Percentiles rank a stretch among this genome's conserved stretches.
phyloP scores from a whole-genome alignment of 2,329 filamentous ascomycete genomes.

The Xylaria sp. region DNA sequence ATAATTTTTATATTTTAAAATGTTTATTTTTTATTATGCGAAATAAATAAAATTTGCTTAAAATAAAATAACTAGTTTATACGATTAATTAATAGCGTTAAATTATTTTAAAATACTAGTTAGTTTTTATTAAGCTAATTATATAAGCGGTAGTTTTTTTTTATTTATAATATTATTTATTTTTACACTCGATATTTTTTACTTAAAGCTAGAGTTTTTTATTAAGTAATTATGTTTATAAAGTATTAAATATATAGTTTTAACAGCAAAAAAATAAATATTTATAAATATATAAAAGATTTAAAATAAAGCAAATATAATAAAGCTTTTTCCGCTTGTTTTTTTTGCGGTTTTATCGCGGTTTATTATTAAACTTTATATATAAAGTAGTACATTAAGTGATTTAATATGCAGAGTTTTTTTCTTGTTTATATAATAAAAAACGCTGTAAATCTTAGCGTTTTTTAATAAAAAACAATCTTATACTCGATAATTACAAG shows the following conservation, averaged over 20 bases:
- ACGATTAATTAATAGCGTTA: too few species aligned
- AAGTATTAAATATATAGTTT: background rate
- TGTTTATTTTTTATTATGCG: too few species aligned
- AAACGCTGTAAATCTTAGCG: background rate
- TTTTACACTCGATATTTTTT: background rate
- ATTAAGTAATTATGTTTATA: background rate
- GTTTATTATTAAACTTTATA: background rate
- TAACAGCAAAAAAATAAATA: background rate
- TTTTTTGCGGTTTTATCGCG: background rate
- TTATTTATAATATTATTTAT: background rate
- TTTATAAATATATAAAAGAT: background rate
- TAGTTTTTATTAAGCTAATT: too few species aligned
- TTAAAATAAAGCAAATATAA: background rate
- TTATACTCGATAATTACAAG: background rate
- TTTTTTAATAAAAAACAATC: background rate
- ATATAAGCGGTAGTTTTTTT: background rate
- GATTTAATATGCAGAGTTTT: background rate
- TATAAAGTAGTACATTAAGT: background rate
- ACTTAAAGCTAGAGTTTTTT: background rate
- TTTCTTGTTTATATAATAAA: background rate
- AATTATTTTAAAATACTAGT: too few species aligned
- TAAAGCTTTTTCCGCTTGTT: background rate
- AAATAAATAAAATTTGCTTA: too few species aligned
- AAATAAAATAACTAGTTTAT: too few species aligned
- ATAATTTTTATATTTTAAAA: too few species aligned